Base-by-base conservation (phyloP, 805 yeast species). In the Saccharomycopsis schoenii region DNA sequence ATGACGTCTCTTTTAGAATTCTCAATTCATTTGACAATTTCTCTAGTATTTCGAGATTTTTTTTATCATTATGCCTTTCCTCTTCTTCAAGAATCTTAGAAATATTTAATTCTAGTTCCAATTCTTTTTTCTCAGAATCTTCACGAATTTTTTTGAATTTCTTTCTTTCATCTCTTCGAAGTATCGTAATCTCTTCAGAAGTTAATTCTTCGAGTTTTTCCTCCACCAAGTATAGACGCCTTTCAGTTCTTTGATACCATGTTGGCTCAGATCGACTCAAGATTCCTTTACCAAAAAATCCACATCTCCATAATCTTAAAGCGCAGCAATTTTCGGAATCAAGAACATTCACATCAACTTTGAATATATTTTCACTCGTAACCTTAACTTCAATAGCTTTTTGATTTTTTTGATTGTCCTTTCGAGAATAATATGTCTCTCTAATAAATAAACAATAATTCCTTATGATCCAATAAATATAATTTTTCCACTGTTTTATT, bases 221-320 rank as follows among this genome's bases (percentile, higher is more conserved):
- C 68, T 57, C 78, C 29, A 71, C 78, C 43, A 81, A 68, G 14
- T 80, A 79, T 29, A 88, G 72, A 51, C 89, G 71, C 56, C 84
- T 76, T 39, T 74, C 72, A 0, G 89, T 83, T 59, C 97, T 77
- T n/a, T 75, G 76, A 55, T 70, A 72, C 97, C 98, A 94, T 0
- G 97, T 83, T 0, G 99, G 97, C 69, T 94, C 97, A 61, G 96
- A 87, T 65, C 99, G 77, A 41, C 97, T 88, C 55, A 91, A 74
- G 1, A 82, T 81, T 1, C 98, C 99, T 68, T 93, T 94, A 6
- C 99, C 99, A 69, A 90, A 94, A 69, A 91, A 94, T 1, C 99
- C 99, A 66, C 80, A 80, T 17, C 77, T 72, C 98, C 98, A 94
- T 1, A 94, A 73, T 47, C 72, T 72, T 21, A 68, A 66, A 83